Conservation (phyloP, 2,329 filamentous ascomycete genomes). For the Fusarium proliferatum region DNA sequence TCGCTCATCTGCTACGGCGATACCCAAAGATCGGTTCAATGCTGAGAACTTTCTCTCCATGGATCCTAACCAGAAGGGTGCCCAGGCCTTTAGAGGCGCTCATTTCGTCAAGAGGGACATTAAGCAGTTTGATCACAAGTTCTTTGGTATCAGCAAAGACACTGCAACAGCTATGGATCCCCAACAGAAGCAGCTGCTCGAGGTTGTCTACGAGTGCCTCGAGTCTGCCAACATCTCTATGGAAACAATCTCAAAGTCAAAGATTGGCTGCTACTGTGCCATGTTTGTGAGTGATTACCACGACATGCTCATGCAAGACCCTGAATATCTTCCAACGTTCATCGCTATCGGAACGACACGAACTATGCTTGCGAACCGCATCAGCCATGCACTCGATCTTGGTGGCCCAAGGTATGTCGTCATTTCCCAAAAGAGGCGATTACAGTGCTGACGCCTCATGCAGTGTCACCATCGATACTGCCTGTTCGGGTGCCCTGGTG, state of each 20-base stretch:
- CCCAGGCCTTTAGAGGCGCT: constrained; percentile 38
- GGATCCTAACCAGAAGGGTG: constrained; percentile 41
- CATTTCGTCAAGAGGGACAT: constrained; percentile 41
- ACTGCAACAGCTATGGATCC: constrained; percentile 43
- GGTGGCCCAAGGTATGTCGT: constrained; percentile 39
- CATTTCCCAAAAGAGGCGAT: neutral
- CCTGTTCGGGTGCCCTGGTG: constrained; percentile 58
- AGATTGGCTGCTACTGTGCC: constrained; percentile 43
- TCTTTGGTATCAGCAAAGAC: constrained; percentile 43
- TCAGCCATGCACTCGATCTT: constrained; percentile 41
- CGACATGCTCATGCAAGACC: constrained; percentile 42
- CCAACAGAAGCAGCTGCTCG: constrained; percentile 40
- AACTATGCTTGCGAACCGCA: constrained; percentile 42
- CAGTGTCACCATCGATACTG: constrained; percentile 59
- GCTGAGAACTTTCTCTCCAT: constrained; percentile 41
- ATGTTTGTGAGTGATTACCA: constrained; percentile 42
- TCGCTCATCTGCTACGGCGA: constrained; percentile 35
- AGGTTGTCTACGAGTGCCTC: constrained; percentile 41
- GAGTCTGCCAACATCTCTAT: constrained; percentile 42
- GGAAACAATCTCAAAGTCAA: constrained; percentile 37
- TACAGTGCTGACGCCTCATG: constrained; percentile 12
- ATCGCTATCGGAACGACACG: constrained; percentile 43
- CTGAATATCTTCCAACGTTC: constrained; percentile 42
- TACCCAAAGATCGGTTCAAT: constrained; percentile 41
- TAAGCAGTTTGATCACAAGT: constrained; percentile 43